phyloP scores from a whole-genome alignment of 352 stramenopile species.

The Phytophthora palmivora region DNA sequence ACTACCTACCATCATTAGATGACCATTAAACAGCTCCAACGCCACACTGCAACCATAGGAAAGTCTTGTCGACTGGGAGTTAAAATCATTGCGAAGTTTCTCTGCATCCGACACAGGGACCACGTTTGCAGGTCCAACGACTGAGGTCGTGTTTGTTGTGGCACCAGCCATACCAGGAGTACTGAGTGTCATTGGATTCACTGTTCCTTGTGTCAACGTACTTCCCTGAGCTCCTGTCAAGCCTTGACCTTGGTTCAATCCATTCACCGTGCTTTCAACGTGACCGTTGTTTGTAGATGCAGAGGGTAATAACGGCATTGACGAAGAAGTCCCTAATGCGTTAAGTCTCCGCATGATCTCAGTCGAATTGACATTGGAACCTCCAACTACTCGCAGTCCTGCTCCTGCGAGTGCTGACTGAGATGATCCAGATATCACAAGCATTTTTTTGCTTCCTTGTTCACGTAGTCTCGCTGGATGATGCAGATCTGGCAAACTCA shows the following conservation, averaged over 20 bases:
- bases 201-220: background rate
- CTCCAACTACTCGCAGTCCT: slow-evolving; percentile 11
- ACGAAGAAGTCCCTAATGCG: slow-evolving; percentile 54
- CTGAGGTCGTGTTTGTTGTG: background rate
- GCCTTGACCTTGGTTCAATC: background rate
- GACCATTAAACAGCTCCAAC: slow-evolving; percentile 76
- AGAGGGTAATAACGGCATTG: slow-evolving; percentile 33
- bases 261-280: slow-evolving; percentile 2
- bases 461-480: slow-evolving; percentile 4
- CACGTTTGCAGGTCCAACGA: background rate
- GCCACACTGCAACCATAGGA: slow-evolving; percentile 78
- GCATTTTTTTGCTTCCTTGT: slow-evolving; percentile 11
- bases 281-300: slow-evolving; percentile 17
- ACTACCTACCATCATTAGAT: slow-evolving; percentile 74
- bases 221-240: background rate
- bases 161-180: background rate
- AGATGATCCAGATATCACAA: slow-evolving; percentile 9
- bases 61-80: slow-evolving; percentile 62
- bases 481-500: slow-evolving; percentile 53
- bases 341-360: slow-evolving; percentile 70
- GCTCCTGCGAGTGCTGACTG: slow-evolving; percentile 8
- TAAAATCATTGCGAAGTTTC: slow-evolving; percentile 77
- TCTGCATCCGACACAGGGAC: slow-evolving; percentile 54
- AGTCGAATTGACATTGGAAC: slow-evolving; percentile 37
- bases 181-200: slow-evolving; percentile 1